These are phyloP conservation scores for Candida succiphila DNA, from an alignment of 805 yeast species.

Conservation along the genomic window DNA sequence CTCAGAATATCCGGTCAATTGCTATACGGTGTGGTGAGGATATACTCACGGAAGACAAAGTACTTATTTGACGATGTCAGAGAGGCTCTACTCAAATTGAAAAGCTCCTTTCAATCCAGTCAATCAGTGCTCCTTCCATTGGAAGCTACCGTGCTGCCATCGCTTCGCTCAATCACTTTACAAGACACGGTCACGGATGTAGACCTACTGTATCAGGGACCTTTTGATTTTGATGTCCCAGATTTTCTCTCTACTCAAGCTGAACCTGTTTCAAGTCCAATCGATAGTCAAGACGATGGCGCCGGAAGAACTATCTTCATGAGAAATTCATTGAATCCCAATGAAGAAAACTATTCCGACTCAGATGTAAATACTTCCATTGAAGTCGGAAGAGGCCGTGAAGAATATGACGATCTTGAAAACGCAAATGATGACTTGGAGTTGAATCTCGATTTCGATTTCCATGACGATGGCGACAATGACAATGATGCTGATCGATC, in stretches of 20 bases:
- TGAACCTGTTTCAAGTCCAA: background rate
- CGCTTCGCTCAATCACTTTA: constrained; percentile 49
- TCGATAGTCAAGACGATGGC: too few relatives aligned
- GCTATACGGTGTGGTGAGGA: constrained; percentile 76
- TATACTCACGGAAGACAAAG: constrained; percentile 78
- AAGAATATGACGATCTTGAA: constrained; percentile 15
- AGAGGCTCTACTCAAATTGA: constrained; percentile 63
- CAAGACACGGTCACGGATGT: constrained; percentile 73
- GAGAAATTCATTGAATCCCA: constrained; percentile 3
- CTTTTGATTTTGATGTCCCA: constrained; percentile 32
- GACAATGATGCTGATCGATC: constrained; percentile 25
- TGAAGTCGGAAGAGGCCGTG: constrained; percentile 52
- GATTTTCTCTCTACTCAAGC: constrained; percentile 10
- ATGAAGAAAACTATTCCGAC: too few relatives aligned
- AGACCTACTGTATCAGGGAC: constrained; percentile 63
- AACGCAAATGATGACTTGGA: constrained; percentile 22
- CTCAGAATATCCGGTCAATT: constrained; percentile 79
- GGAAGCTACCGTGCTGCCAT: constrained; percentile 50
- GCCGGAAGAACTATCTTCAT: constrained; percentile 2
- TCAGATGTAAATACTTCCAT: constrained; percentile 61
- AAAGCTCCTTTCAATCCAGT: constrained; percentile 48
- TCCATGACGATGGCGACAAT: constrained; percentile 12
- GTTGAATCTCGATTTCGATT: constrained; percentile 23
- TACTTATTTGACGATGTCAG: constrained; percentile 76
- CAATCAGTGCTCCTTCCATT: constrained; percentile 48